A percentile compares a stretch with the other conserved stretches of the same genome.
Conservation (phyloP, 148 eudicot genomes). For the Pharnaceum exiguum region DNA sequence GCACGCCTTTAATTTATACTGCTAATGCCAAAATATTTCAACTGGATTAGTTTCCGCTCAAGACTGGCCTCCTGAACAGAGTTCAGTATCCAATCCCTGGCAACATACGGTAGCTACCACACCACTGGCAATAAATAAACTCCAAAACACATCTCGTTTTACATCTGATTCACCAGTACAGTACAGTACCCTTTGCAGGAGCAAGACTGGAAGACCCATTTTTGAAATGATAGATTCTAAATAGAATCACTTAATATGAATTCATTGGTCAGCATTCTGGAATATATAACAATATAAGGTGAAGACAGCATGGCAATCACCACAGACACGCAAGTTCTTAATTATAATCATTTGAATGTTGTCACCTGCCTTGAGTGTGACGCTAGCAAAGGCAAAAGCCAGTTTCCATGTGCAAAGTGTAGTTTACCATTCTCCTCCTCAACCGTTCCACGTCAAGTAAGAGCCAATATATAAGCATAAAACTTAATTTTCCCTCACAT, state of each 20-base stretch:
- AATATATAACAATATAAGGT: slow-evolving; percentile 56
- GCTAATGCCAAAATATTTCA: no score
- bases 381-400: slow-evolving; percentile 75
- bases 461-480: no score
- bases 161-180: no score
- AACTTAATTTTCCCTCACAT: slow-evolving; percentile 69
- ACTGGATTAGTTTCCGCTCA: no score
- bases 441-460: slow-evolving; percentile 83
- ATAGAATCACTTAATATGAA: slow-evolving; percentile 72
- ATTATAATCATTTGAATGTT: slow-evolving; percentile 73
- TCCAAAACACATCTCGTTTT: no score
- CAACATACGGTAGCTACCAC: no score
- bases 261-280: slow-evolving; percentile 56
- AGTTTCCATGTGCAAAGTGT: slow-evolving; percentile 69
- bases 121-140: no score
- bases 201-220: slow-evolving; percentile 67
- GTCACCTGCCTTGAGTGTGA: slow-evolving; percentile 49
- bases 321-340: slow-evolving; percentile 75
- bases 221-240: slow-evolving; percentile 81
- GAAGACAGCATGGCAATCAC: slow-evolving; percentile 71
- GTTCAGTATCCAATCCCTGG: no score
- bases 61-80: no score
- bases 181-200: slow-evolving; percentile 79
- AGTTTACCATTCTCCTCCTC: slow-evolving; percentile 79
- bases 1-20: no score